These are phyloP conservation scores for Kodamaea alishanica DNA, from an alignment of 1,139 yeast genomes.

Conservation along the genomic window DNA sequence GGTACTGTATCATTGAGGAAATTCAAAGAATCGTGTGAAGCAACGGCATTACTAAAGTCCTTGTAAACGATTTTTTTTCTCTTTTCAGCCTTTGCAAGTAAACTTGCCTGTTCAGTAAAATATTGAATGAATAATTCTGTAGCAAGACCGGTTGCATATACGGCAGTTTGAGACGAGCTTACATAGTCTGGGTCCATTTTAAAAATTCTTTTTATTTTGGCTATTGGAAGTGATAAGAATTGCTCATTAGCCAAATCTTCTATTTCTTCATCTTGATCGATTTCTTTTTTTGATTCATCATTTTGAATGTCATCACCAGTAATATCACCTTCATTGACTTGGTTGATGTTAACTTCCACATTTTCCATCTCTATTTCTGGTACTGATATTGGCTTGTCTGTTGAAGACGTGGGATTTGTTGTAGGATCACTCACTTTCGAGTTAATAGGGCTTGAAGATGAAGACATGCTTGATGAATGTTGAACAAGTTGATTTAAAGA, in stretches of 20 bases:
- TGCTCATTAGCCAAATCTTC: constrained; percentile 5
- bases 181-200: constrained; percentile 82
- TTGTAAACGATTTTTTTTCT: constrained; percentile 69
- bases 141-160: constrained; percentile 80
- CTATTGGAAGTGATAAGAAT: constrained; percentile 51
- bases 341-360: too few species aligned
- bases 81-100: constrained; percentile 64
- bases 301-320: too few species aligned
- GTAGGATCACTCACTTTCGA: too few species aligned
- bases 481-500: too few species aligned
- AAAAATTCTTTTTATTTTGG: constrained; percentile 79
- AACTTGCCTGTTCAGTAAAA: constrained; percentile 73
- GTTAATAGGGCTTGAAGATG: too few species aligned
- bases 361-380: too few species aligned
- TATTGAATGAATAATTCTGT: constrained; percentile 82
- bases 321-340: too few species aligned
- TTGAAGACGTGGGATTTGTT: too few species aligned
- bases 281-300: constrained; percentile 9
- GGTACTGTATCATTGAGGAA: constrained; percentile 73
- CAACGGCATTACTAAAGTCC: constrained; percentile 73
- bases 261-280: constrained; percentile 16
- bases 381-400: too few species aligned
- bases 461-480: too few species aligned
- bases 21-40: constrained; percentile 59
- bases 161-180: constrained; percentile 74